Evolutionary conservation across 768 basidiomycete genomes (phyloP).

Genomic region (Podaxis mareebaensis): DNA sequence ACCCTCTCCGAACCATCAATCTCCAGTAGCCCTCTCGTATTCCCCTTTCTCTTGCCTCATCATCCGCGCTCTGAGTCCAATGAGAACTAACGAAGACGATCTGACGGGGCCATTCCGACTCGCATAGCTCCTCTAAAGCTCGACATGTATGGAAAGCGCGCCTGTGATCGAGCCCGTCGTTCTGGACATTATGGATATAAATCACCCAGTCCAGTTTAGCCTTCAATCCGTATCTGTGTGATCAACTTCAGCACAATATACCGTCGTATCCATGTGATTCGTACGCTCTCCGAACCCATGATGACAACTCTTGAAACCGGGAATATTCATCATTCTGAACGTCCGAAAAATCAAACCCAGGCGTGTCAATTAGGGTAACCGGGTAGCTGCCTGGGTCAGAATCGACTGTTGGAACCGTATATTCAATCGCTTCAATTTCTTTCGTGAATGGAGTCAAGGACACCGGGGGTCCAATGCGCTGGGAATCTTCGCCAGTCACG

Average conservation of each 20-base stretch:
- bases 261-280: background rate
- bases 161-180: background rate
- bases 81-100: background rate
- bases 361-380: slow-evolving; percentile 9
- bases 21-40: background rate
- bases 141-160: background rate
- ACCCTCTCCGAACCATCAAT: background rate
- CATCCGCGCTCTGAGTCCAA: background rate
- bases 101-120: background rate
- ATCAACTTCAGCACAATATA: background rate
- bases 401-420: background rate
- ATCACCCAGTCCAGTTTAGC: background rate
- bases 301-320: background rate
- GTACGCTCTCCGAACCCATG: background rate
- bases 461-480: background rate
- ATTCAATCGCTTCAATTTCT: background rate
- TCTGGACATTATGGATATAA: background rate
- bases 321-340: background rate
- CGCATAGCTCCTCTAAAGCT: background rate
- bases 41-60: background rate
- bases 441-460: background rate
- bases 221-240: background rate
- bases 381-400: background rate
- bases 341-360: slow-evolving; percentile 7
- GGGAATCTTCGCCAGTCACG: background rate